Evolutionary conservation across 225 moss, liverwort and hornwort genomes (phyloP).

Genomic region (Antitrichia curtipendula): DNA sequence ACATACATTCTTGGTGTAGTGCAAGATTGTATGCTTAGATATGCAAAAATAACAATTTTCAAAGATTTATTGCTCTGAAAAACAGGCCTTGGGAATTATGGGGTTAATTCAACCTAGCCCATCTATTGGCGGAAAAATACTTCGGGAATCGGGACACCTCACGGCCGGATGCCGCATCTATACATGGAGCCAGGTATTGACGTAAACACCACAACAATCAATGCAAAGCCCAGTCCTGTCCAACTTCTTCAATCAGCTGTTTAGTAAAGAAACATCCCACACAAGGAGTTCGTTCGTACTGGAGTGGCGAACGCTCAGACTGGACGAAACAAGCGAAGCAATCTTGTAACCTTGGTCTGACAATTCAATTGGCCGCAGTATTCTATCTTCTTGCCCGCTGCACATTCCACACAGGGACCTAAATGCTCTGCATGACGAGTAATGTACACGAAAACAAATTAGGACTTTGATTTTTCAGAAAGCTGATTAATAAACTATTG

Average conservation of each 20-base stretch:
- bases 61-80: too few relatives aligned
- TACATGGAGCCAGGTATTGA: background rate
- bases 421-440: slow-evolving; percentile 30
- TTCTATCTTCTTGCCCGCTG: slow-evolving; percentile 32
- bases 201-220: background rate
- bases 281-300: background rate
- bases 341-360: slow-evolving; percentile 31
- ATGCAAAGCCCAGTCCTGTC: background rate
- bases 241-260: background rate
- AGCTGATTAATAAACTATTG: background rate
- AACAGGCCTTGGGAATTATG: too few relatives aligned
- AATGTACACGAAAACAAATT: background rate
- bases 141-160: background rate
- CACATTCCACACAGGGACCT: slow-evolving; percentile 46
- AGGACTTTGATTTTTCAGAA: background rate
- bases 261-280: background rate
- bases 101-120: background rate
- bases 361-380: slow-evolving; percentile 32
- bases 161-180: background rate
- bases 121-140: background rate
- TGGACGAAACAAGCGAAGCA: slow-evolving; percentile 34
- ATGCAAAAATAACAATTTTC: background rate
- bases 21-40: background rate
- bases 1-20: too few relatives aligned
- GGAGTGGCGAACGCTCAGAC: background rate